Conservation (phyloP, 768 basidiomycete species). For the Tricholoma bakamatsutake region DNA sequence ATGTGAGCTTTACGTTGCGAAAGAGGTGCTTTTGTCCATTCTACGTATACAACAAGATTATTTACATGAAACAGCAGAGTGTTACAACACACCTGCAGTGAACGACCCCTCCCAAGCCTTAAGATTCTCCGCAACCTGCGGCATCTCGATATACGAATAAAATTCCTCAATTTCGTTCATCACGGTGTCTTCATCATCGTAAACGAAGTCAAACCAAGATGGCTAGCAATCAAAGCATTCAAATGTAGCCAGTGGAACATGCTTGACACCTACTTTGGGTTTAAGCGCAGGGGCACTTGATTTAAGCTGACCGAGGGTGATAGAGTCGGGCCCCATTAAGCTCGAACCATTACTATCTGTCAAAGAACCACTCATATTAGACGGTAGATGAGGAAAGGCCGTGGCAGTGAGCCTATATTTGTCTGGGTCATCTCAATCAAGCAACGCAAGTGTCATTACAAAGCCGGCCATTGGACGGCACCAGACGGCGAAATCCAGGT, state of each 20-base stretch:
- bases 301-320: constrained; percentile 77
- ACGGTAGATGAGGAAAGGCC: constrained; percentile 24
- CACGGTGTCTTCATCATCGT: constrained; percentile 94
- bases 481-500: no score
- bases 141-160: constrained; percentile 95
- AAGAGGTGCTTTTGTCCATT: constrained; percentile 72
- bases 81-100: constrained; percentile 47
- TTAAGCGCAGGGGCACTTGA: constrained; percentile 66
- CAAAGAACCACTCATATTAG: constrained; percentile 22
- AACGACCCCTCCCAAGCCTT: constrained; percentile 87
- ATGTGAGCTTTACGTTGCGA: constrained; percentile 66
- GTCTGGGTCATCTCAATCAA: not conserved
- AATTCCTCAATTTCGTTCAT: constrained; percentile 98
- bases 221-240: constrained; percentile 43
- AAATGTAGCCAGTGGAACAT: constrained; percentile 2
- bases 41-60: constrained; percentile 24
- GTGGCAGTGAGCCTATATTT: constrained; percentile 2
- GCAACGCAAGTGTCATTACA: no score
- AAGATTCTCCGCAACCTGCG: constrained; percentile 81
- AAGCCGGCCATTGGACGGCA: no score
- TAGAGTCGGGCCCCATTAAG: constrained; percentile 54
- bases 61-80: not conserved
- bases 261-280: constrained; percentile 53
- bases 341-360: constrained; percentile 19
- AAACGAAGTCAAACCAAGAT: constrained; percentile 86